These are phyloP conservation scores for Lunularia cruciata DNA, from an alignment of 225 moss, liverwort and hornwort species.

Conservation along the genomic window DNA sequence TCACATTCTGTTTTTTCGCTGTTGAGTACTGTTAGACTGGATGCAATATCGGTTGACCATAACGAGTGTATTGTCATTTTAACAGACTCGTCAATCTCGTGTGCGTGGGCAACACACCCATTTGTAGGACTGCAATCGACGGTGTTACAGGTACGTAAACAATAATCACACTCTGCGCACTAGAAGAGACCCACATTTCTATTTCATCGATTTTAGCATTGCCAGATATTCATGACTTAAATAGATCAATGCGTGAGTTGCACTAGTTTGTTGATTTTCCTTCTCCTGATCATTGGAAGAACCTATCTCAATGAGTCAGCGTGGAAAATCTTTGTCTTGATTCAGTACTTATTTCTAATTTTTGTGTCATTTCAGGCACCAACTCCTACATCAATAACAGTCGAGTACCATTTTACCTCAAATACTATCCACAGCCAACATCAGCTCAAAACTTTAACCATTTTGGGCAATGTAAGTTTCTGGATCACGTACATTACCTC, in stretches of 20 bases:
- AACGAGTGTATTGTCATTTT: no score
- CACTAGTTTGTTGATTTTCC: no score
- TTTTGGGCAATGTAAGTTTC: slow-evolving; percentile 34
- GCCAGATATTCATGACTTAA: no score
- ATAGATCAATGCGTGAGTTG: neutral
- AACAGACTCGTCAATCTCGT: neutral
- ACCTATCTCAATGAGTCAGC: neutral
- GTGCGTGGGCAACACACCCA: neutral
- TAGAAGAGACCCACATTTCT: no score
- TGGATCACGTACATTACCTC: no score
- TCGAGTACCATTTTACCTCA: slow-evolving; percentile 9
- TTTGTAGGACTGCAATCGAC: slow-evolving; percentile 1
- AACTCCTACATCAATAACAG: slow-evolving; percentile 13
- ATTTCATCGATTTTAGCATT: no score
- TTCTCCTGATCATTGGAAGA: no score
- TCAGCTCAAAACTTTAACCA: slow-evolving; percentile 37
- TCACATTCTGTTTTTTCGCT: no score
- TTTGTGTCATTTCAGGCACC: slow-evolving; percentile 2
- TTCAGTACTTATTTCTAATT: neutral
- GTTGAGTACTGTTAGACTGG: no score
- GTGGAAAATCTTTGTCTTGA: neutral
- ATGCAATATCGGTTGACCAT: no score
- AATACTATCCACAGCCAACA: slow-evolving; percentile 32
- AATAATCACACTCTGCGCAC: no score
- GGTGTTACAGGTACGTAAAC: slow-evolving; percentile 23